Evolutionary conservation across 495 filamentous ascomycete genomes (phyloP), one percentile per base, ranked within the genome.

Genomic region (Neurospora tetraspora): DNA sequence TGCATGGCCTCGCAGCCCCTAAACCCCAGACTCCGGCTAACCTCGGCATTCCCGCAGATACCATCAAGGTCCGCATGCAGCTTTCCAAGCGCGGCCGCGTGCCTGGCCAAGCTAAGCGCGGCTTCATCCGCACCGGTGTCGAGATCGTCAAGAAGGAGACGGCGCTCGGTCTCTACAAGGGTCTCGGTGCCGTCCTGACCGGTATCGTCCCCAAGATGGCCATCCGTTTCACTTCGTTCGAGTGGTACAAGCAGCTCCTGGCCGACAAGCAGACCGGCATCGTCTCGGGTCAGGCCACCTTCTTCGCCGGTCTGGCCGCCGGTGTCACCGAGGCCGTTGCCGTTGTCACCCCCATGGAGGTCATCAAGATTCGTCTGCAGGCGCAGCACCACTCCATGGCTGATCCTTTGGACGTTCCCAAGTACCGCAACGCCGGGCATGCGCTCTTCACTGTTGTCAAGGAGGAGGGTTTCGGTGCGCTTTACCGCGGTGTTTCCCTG

Each of bases 181-280:
- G 96, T 77, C 87, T 99, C 12, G 96, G 96, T 39, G 96, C 96
- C 69, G 96, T 99, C 71, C 81, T 98, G 69, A 97, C 95, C 23
- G 96, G 96, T 73, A 99, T 99, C 82, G 91, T 99, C 40, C 96
- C 96, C 16, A 99, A 99, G 85, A 99, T 99, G 96, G 96, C 96
- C 71, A 98, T 98, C 77, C 93, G 96, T 20, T 99, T 99, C 84
- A 97, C 96, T 39, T 96, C 92, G 73, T 99, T 97, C 82, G 96
- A 98, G 83, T 89, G 88, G 76, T 99, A 98, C 82, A 99, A 98
- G 87, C 88, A 91, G 78, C 70, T 91, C 76, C 85, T 98, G 4
- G 91, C 92, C 39, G 84, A 92, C 82, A 85, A 89, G 76, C 80
- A 91, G 73, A 93, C 91, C 9, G 90, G 91, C 18, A 73, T 79